Percentiles rank a stretch among this genome's conserved stretches.
phyloP scores from a whole-genome alignment of 495 filamentous ascomycete genomes.

The Penicillium maclennaniae region DNA sequence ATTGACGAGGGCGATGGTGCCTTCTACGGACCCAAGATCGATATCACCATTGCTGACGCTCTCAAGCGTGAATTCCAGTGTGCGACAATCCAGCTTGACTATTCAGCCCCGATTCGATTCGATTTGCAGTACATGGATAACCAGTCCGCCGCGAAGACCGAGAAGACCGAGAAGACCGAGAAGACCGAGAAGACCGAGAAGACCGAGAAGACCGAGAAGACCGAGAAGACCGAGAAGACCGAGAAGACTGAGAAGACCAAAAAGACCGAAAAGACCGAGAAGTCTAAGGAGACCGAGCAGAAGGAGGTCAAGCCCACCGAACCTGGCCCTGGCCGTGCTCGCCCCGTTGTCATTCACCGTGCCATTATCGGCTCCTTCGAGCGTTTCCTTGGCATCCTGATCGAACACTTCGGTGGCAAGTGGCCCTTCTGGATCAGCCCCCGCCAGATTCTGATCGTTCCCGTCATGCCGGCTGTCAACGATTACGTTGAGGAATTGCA shows the following conservation, averaged over 20 bases:
- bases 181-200: constrained; percentile 54
- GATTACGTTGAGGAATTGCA: constrained; percentile 87
- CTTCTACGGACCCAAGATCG: constrained; percentile 96
- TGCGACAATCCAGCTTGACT: constrained; percentile 96
- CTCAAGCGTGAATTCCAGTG: constrained; percentile 80
- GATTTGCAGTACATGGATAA: constrained; percentile 77
- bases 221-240: constrained; percentile 30
- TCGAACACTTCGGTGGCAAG: constrained; percentile 93
- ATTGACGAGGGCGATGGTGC: constrained; percentile 92
- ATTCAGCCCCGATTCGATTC: constrained; percentile 84
- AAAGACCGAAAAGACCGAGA: constrained; percentile 34
- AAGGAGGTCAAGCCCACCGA: constrained; percentile 33
- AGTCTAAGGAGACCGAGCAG: constrained; percentile 27
- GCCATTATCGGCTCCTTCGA: constrained; percentile 93
- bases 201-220: too few species aligned
- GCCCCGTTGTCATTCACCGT: constrained; percentile 95
- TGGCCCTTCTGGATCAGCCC: constrained; percentile 99
- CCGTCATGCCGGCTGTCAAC: constrained; percentile 79
- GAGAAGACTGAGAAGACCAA: neutral
- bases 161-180: constrained; percentile 20
- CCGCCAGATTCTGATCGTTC: constrained; percentile 86
- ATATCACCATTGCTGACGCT: constrained; percentile 83
- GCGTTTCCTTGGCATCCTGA: constrained; percentile 89
- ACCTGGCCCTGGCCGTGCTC: constrained; percentile 65
- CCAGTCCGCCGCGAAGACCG: constrained; percentile 33